These are phyloP conservation scores for Populus tomentosa DNA, from an alignment of 441 rosid genomes.

Conservation along the genomic window DNA sequence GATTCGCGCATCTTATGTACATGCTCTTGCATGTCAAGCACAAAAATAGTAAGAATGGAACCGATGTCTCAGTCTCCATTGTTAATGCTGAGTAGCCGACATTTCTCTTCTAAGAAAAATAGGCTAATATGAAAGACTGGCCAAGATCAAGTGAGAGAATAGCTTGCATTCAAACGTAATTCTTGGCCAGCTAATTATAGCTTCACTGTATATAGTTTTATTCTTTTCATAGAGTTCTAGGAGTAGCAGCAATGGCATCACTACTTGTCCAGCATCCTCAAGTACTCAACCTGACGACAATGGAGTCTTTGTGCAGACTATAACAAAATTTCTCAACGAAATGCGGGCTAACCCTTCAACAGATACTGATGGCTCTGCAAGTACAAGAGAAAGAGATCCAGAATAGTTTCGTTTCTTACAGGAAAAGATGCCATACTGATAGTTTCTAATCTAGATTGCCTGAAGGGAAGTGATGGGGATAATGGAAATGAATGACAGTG, in stretches of 20 bases:
- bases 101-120: too few relatives aligned
- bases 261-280: conserved; percentile 14
- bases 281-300: conserved; percentile 20
- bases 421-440: not conserved
- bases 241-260: conserved; percentile 13
- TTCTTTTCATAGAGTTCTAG: conserved; percentile 17
- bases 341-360: conserved; percentile 24
- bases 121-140: too few relatives aligned
- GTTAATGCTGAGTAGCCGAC: too few relatives aligned
- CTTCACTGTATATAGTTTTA: not conserved
- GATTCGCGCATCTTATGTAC: too few relatives aligned
- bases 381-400: not conserved
- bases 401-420: not conserved
- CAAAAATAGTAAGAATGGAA: too few relatives aligned
- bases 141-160: too few relatives aligned
- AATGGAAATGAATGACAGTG: too few relatives aligned
- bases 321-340: conserved; percentile 35
- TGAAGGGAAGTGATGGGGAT: not conserved
- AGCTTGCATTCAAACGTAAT: too few relatives aligned
- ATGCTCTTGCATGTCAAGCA: too few relatives aligned
- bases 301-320: conserved; percentile 30
- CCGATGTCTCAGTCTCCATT: too few relatives aligned
- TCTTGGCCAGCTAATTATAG: too few relatives aligned
- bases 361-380: conserved; percentile 13
- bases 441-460: not conserved